Evolutionary conservation across 225 moss, liverwort and hornwort genomes (phyloP), one percentile per base, ranked within the genome.

Genomic region (Neckera pumila): DNA sequence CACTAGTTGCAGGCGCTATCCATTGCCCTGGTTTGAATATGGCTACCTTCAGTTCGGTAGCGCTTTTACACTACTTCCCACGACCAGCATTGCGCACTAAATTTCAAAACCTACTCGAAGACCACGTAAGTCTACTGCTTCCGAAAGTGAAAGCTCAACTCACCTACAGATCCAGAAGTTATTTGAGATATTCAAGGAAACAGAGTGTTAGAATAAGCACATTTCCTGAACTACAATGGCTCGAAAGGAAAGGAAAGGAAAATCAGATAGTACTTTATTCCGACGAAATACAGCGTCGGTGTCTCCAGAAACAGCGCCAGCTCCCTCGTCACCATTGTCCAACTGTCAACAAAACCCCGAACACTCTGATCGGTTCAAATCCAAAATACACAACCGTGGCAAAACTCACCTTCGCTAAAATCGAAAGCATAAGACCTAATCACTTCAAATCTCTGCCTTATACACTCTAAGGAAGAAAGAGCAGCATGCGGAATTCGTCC

Each of bases 311-410:
- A 90, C 87, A 86, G 66, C 90, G 25, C 71, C 92, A 83, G 76
- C 90, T 86, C 83, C 92, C 49, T 94, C 93, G 38, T 76, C 94
- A 47, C 71, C 91, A 90, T 83, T 81, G 42, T 91, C 89, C 84
- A 91, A 31, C 94, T 93, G 90, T 27, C 45, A 40, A 73, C 89
- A 38, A 79, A 85, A 71, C 59, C 86, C 40, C 70, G 36, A n/a
- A 33, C 65, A 66, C 58, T 45, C 34, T 80, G 54, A 83, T 91
- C 59, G 45, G 60, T 82, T 42, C 89, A 86, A 87, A 86, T 91
- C 86, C 72, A 23, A 45, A 25, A 38, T 19, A 78, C 10, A 64
- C 31, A 5, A 81, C 42, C 18, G 8, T 23, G 38, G 23, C 45
- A 71, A 63, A 79, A 42, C 45, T 14, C 77, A 26, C 17, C 62